Evolutionary conservation across 202 grass and related monocot species (phyloP), one percentile per base, ranked within the genome.

Genomic region (Digitaria exilis): DNA sequence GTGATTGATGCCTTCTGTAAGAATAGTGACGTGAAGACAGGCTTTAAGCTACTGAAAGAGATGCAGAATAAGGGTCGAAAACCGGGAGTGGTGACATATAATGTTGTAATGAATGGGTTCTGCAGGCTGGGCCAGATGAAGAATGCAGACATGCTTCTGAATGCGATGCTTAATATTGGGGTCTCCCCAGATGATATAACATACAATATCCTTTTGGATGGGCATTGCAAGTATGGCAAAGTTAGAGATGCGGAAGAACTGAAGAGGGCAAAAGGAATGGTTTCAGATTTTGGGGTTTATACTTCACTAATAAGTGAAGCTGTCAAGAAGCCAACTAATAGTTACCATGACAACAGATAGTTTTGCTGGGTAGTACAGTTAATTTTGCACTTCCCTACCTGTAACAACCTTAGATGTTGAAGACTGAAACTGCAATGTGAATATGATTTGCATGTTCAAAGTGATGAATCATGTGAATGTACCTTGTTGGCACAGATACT

Each of bases 171-270:
- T 60, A 94, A 97, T 65, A 41, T 92, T 69, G 88, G 91, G 57
- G 86, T 94, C 12, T 7, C 25, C 43, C 91, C 89, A 9, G 91
- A 97, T 81, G 94, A 97, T 81, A 89, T 94, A 69, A 92, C 94
- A 37, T 97, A 92, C 71, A 97, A 97, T 43, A 97, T 97, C 87
- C 86, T 94, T 65, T 80, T 97, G 88, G 89, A 97, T 55, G 89
- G 94, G 55, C 91, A 94, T 59, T 85, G 88, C 73, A 97, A 92
- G 76, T 74, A 90, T 87, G 89, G 87, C 41, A 88, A 92, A 66
- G 64, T 75, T 45, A 56, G 72, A 35, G 50, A 86, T 71, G 32
- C 73, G 58, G 88, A 92, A 51, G 89, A 94, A 59, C n/a, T 94
- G 43, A 92, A 84, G 59, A 89, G 86, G 24, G 89, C 92, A 76